These are phyloP conservation scores for Eutrema japonicum DNA, from an alignment of 345 rosid genomes.

Conservation along the genomic window DNA sequence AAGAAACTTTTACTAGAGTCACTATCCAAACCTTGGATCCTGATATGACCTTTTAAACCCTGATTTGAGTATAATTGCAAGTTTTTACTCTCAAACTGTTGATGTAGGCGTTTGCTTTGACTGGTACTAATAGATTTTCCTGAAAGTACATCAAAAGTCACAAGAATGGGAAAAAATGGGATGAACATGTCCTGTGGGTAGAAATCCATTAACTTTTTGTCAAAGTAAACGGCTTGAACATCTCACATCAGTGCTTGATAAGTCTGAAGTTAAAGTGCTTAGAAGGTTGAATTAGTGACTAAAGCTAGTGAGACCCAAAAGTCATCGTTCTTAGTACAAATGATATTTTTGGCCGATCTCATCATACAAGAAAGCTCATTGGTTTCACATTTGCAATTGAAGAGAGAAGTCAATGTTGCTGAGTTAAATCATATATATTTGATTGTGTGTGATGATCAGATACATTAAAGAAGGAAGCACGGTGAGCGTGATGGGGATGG, in stretches of 20 bases:
- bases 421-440: neutral
- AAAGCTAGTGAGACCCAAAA: slow-evolving; percentile 13
- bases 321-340: neutral
- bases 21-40: neutral
- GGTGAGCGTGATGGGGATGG: slow-evolving; percentile 93
- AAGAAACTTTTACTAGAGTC: neutral
- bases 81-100: neutral
- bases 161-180: slow-evolving; percentile 10
- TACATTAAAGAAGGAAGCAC: slow-evolving; percentile 97
- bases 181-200: slow-evolving; percentile 5
- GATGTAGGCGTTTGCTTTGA: slow-evolving; percentile 32
- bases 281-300: slow-evolving; percentile 22
- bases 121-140: slow-evolving; percentile 10
- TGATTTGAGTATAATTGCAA: neutral
- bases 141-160: slow-evolving; percentile 4
- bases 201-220: neutral
- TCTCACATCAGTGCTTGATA: slow-evolving; percentile 26
- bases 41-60: neutral
- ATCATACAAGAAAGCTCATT: neutral
- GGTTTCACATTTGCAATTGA: neutral
- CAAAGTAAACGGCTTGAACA: slow-evolving; percentile 23
- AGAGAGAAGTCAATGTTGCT: neutral
- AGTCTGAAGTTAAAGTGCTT: slow-evolving; percentile 15
- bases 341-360: neutral
- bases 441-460: slow-evolving; percentile 50